These are phyloP conservation scores for Hyaloscypha bicolor DNA, from an alignment of 495 filamentous ascomycete genomes.

Conservation along the genomic window DNA sequence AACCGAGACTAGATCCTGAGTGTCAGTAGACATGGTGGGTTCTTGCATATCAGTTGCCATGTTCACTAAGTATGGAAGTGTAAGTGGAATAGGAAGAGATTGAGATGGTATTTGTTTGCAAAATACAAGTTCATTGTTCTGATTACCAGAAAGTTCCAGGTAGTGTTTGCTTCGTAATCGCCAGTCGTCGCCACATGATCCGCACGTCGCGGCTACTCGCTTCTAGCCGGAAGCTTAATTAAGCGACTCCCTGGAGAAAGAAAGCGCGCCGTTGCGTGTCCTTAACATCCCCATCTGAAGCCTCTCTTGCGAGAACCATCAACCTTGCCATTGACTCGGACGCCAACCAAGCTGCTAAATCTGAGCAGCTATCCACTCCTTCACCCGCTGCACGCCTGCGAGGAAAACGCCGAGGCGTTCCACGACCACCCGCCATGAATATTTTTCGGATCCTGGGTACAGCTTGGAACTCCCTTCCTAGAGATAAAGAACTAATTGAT, in stretches of 20 bases:
- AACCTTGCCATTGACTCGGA: conserved; percentile 13
- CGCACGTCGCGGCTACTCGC: conserved; percentile 11
- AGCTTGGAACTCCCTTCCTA: not conserved
- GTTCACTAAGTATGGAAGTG: conserved; percentile 1
- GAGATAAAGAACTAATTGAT: conserved; percentile 15
- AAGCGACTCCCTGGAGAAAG: conserved; percentile 9
- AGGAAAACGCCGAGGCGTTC: conserved; percentile 19
- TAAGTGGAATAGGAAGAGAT: not conserved
- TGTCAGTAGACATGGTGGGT: conserved; percentile 22
- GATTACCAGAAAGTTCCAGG: conserved; percentile 26
- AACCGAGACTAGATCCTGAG: conserved; percentile 21
- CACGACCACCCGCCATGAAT: conserved; percentile 63
- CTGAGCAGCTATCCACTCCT: conserved; percentile 9
- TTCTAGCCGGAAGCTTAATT: conserved; percentile 12
- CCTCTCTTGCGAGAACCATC: conserved; percentile 12
- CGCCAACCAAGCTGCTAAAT: conserved; percentile 19
- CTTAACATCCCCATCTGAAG: conserved; percentile 16
- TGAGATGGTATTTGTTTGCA: conserved; percentile 4
- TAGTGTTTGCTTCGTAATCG: conserved; percentile 26
- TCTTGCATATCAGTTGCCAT: conserved; percentile 32
- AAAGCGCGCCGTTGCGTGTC: conserved; percentile 25
- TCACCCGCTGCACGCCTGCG: conserved; percentile 1
- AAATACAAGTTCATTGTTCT: not conserved
- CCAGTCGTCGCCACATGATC: conserved; percentile 8
- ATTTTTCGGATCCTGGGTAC: conserved; percentile 84